Percentiles rank a stretch among this genome's conserved stretches.
phyloP scores from a whole-genome alignment of 495 filamentous ascomycete species.

The Echria macrotheca region DNA sequence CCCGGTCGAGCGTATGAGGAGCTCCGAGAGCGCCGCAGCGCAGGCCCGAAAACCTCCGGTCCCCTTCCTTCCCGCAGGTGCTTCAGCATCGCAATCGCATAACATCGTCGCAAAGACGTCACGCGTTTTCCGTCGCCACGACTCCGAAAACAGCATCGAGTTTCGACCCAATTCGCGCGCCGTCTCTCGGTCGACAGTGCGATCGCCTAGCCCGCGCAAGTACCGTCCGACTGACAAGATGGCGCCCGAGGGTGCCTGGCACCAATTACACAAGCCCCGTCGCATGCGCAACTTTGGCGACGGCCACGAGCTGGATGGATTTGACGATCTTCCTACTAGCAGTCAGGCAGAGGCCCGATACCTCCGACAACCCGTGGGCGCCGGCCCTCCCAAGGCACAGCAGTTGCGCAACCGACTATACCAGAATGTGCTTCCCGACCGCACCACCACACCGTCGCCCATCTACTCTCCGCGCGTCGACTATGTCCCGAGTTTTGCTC shows the following conservation, averaged over 20 bases:
- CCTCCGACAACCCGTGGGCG: conserved; percentile 68
- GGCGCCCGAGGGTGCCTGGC: conserved; percentile 36
- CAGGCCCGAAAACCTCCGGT: conserved; percentile 52
- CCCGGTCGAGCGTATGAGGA: conserved; percentile 57
- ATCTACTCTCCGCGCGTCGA: conserved; percentile 50
- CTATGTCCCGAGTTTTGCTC: conserved; percentile 74
- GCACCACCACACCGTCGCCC: conserved; percentile 51
- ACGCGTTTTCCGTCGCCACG: conserved; percentile 65
- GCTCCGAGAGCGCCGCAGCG: conserved; percentile 47
- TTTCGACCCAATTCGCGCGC: conserved; percentile 49
- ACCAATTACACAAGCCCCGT: conserved; percentile 66
- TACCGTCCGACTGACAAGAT: conserved; percentile 33
- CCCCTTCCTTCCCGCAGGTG: conserved; percentile 79
- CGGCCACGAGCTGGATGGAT: conserved; percentile 83
- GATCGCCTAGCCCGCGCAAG: conserved; percentile 52
- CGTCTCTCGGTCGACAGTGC: conserved; percentile 49
- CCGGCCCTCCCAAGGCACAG: conserved; percentile 58
- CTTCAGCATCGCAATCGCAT: conserved; percentile 69
- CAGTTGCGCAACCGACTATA: conserved; percentile 53
- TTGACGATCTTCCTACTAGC: conserved; percentile 93
- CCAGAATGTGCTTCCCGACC: conserved; percentile 47
- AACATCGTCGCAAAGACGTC: conserved; percentile 67
- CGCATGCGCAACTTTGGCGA: conserved; percentile 79
- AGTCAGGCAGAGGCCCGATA: conserved; percentile 73
- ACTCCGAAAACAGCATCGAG: conserved; percentile 58